Base-by-base conservation (phyloP, 2,329 filamentous ascomycete species). In the Pseudogymnoascus sp. region DNA sequence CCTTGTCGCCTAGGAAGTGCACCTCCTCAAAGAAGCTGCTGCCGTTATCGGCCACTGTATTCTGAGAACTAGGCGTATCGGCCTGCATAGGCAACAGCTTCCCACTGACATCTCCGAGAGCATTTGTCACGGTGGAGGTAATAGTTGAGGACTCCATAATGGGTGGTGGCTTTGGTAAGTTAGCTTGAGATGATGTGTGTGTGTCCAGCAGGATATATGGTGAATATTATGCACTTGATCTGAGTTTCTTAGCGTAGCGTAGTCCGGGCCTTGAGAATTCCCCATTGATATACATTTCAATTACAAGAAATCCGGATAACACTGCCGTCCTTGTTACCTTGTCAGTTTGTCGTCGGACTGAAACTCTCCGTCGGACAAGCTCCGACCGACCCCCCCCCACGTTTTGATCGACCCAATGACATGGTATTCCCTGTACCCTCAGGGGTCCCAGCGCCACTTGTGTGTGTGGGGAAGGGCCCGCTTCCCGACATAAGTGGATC, bases 1-100 rank as follows among this genome's bases (percentile, higher is more conserved):
- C 45, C 13, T 65, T 65, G 54, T 66, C 65, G 6, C 65, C 65
- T 14, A 67, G 54, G 16, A 67, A 67, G 23, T 67, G 64, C 21
- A 67, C 65, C 14, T 67, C 65, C 57, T 66, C 60, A 23, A 41
- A 66, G 31, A 65, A 66, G 28, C 48, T 61, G 13, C 45, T 45
- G 21, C 31, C 34, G 6, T 60, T 65, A 16, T 60, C 62, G 8
- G 61, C 19, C 13, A 45, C 45, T 7, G 41, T 62, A 25, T 45
- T 62, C 21, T n/a, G 21, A 6, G 43, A 48, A 19, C 21, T 48
- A n/a, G 43, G 43, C 6, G 21, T 25, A 25, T 14, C 21, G 43
- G 21, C 43, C 13, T 14, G 43, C 13, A 48, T 25, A 25, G 43
- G 11, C 21, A 48, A 25, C 1, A 23, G 43, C 43, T 25, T 48